These are phyloP conservation scores for Tillandsia fasciculata DNA, from an alignment of 176 grass and related monocot species.

Conservation along the genomic window DNA sequence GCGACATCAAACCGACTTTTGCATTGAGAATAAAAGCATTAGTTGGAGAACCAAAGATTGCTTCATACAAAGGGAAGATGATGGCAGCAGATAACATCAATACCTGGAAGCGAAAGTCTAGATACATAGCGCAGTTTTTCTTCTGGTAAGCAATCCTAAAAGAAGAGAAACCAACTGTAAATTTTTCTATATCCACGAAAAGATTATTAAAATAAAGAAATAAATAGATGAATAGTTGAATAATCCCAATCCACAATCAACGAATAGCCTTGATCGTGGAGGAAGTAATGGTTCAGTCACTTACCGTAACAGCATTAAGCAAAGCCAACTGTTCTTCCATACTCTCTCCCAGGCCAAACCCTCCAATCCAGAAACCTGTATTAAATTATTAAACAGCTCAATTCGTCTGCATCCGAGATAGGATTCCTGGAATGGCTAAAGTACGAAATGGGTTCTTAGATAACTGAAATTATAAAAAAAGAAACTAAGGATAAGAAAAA, in stretches of 20 bases:
- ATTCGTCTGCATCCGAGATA: neutral
- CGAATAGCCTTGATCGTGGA: neutral
- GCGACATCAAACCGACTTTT: neutral
- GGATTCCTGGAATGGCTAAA: neutral
- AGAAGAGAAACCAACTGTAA: neutral
- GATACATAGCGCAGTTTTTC: conserved; percentile 75
- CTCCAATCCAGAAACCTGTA: conserved; percentile 89
- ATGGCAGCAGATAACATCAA: conserved; percentile 9
- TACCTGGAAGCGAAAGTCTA: conserved; percentile 95
- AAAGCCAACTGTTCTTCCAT: conserved; percentile 66
- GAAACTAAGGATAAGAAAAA: too few species aligned
- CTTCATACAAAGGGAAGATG: neutral
- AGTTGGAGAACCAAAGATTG: neutral
- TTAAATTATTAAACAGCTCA: neutral
- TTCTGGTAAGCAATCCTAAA: conserved; percentile 64
- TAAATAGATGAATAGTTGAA: neutral
- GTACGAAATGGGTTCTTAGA: too few species aligned
- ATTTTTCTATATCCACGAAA: too few species aligned
- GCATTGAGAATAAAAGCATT: neutral
- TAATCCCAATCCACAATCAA: neutral
- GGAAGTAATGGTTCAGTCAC: conserved; percentile 17
- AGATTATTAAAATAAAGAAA: too few species aligned
- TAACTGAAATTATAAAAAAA: too few species aligned
- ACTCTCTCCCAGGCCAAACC: conserved; percentile 84
- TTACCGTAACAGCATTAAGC: conserved; percentile 70